Evolutionary conservation across 2,329 filamentous ascomycete genomes (phyloP).

Genomic region (Madurella mycetomatis): DNA sequence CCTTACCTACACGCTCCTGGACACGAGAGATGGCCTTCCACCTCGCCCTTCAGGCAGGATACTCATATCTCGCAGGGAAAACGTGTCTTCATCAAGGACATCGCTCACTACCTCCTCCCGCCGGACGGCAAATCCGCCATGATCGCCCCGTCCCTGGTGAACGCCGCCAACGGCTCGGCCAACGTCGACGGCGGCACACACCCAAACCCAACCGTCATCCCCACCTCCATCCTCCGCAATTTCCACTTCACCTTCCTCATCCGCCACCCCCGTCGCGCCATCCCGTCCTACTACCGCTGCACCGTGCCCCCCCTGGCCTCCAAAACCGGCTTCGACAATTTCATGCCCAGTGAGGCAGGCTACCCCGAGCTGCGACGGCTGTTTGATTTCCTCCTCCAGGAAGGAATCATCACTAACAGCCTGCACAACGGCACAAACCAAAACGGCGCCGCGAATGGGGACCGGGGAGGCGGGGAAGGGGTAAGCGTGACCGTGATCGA

Average conservation of each 20-base stretch:
- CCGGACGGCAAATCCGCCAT: conserved; percentile 62
- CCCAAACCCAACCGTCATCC: conserved; percentile 78
- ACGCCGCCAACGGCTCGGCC: conserved; percentile 23
- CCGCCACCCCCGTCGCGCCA: conserved; percentile 85
- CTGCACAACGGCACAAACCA: conserved; percentile 33
- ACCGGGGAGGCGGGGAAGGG: not conserved
- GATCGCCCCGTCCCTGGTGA: conserved; percentile 70
- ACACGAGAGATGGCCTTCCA: not conserved
- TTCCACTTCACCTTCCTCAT: conserved; percentile 98
- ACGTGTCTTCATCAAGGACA: conserved; percentile 97
- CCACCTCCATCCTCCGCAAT: conserved; percentile 63
- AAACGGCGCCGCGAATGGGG: not conserved
- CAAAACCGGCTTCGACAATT: conserved; percentile 79
- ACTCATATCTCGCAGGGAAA: conserved; percentile 54
- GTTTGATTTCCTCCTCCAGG: conserved; percentile 75
- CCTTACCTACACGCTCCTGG: too few species aligned
- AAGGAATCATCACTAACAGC: conserved; percentile 52
- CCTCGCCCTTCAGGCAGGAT: not conserved
- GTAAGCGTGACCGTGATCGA: conserved; percentile 73
- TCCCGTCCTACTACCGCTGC: conserved; percentile 93
- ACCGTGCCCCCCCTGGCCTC: conserved; percentile 80
- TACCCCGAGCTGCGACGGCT: conserved; percentile 82
- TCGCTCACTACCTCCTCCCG: conserved; percentile 85
- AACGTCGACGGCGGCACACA: conserved; percentile 31
- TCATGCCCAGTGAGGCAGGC: conserved; percentile 83